Percentiles rank a stretch among this genome's conserved stretches.
Evolutionary conservation across 257 asterid genomes (phyloP).

Genomic region (Solanum arcanum): DNA sequence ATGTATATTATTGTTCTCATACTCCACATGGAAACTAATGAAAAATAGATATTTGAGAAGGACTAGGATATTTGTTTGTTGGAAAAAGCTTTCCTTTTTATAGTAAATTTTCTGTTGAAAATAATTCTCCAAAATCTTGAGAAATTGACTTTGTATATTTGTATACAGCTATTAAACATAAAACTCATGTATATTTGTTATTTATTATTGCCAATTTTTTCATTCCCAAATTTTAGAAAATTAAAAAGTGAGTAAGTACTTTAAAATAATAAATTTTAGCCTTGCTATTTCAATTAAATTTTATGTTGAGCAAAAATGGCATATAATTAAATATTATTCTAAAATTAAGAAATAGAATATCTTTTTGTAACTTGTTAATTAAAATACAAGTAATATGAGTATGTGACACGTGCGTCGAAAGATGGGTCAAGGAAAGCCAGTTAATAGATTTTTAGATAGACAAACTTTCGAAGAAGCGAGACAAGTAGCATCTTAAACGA

Average conservation of each 20-base stretch:
- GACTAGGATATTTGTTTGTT: neutral
- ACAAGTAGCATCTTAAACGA: neutral
- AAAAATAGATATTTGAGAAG: neutral
- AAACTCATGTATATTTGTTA: neutral
- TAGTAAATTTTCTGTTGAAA: neutral
- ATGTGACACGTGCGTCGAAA: neutral
- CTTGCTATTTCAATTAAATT: neutral
- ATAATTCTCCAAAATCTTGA: neutral
- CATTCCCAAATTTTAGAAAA: neutral
- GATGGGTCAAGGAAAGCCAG: accelerated
- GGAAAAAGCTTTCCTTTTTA: neutral
- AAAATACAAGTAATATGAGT: neutral
- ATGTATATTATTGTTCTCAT: accelerated
- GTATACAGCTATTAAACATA: neutral
- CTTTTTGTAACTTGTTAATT: neutral
- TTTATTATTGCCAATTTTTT: neutral
- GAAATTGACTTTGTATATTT: neutral
- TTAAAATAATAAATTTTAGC: neutral
- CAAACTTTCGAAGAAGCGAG: accelerated
- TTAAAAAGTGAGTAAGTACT: neutral
- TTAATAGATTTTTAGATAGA: accelerated
- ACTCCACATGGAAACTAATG: neutral
- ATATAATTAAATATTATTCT: neutral
- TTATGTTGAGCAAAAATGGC: neutral
- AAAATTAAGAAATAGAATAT: neutral